Evolutionary conservation across 306 rosid species (phyloP), one percentile per base, ranked within the genome.

Genomic region (Prunus armeniaca): DNA sequence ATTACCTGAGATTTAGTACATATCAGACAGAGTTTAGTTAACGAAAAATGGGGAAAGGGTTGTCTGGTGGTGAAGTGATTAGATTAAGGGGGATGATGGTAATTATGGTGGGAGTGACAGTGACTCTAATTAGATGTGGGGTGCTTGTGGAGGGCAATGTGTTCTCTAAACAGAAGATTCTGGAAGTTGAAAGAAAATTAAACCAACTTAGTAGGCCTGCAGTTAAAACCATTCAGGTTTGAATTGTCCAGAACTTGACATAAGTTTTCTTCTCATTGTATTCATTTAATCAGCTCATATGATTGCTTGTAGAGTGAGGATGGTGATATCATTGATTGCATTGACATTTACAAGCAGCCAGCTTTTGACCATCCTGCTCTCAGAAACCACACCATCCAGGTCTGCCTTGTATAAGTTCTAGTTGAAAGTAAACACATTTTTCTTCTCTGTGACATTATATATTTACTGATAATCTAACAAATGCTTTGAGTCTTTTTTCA

Each of bases 271-370:
- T 19, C 25, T 55, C 61, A n/a, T 4, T 20, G 45, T 43, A 22
- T 28, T 49, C 9, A 46, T 20, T 69, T 72, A 30, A 24, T 27
- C 15, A 7, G 43, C 9, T 38, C 43, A 38, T 64, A 51, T 73
- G 52, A 66, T 32, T 65, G 56, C 52, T 56, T 86, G 72, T 34
- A 91, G 92, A 89, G 94, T 79, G 82, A 86, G 72, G 92, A 91
- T 82, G 94, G 94, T 49, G 97, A 91, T 71, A 83, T 83, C 38
- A 82, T 91, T 19, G 94, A 88, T 30, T 89, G 94, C 6, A 71
- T 87, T 27, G 87, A 85, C 67, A 75, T 88, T 41, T 75, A 83
- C 73, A 76, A 89, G 6, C 92, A 89, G 79, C 92, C 84, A 30
- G 90, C 91, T 12, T 86, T 88, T 54, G 91, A 83, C 43, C 94